Evolutionary conservation across 495 filamentous ascomycete species (phyloP).

Genomic region (Haplographium delicatum): DNA sequence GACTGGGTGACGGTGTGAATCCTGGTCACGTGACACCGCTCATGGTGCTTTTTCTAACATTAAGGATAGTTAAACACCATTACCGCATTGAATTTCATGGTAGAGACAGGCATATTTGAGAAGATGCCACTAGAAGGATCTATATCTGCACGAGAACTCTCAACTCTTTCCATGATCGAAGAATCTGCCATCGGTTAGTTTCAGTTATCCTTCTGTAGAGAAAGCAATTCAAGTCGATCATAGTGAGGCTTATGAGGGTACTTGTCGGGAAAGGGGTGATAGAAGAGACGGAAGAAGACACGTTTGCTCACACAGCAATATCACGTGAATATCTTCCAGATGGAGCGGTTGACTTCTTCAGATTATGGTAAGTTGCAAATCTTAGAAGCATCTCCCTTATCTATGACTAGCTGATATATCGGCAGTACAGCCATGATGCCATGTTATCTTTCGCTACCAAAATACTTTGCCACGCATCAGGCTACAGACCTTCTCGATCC

Average conservation of each 20-base stretch:
- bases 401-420: too few species aligned
- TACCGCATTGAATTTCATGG: slow-evolving; percentile 10
- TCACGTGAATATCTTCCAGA: slow-evolving; percentile 9
- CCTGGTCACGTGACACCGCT: background rate
- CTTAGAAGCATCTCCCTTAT: too few species aligned
- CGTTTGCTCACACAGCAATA: slow-evolving; percentile 10
- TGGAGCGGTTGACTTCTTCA: slow-evolving; percentile 5
- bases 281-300: slow-evolving; percentile 1
- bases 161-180: background rate
- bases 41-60: background rate
- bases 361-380: slow-evolving; percentile 4
- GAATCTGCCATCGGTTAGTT: slow-evolving; percentile 1
- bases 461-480: slow-evolving; percentile 1
- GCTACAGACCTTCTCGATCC: background rate
- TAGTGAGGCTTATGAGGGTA: slow-evolving; percentile 14
- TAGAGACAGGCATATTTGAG: slow-evolving; percentile 10
- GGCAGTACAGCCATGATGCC: background rate
- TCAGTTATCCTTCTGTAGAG: background rate
- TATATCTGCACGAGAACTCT: slow-evolving; percentile 9
- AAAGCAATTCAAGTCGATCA: background rate
- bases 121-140: slow-evolving; percentile 10
- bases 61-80: slow-evolving; percentile 4
- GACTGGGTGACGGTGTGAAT: slow-evolving; percentile 18
- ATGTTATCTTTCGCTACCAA: background rate
- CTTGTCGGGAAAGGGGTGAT: slow-evolving; percentile 3